A percentile compares a stretch with the other conserved stretches of the same genome.
Conservation (phyloP, 2,329 filamentous ascomycete species). For the Seiridium cupressi region DNA sequence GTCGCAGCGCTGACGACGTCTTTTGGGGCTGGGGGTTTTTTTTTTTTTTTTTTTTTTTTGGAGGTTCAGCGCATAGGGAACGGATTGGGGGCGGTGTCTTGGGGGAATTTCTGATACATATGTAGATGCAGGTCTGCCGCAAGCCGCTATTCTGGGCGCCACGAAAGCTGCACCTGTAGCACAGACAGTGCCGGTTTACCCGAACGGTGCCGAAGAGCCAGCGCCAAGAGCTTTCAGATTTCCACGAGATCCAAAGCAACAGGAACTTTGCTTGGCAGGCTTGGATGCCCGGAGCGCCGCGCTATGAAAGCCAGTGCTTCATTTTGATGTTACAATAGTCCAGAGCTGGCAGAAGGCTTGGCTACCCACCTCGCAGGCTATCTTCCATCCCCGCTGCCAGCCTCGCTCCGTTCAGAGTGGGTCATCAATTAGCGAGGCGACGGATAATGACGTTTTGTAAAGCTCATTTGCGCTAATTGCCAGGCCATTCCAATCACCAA, state of each 20-base stretch:
- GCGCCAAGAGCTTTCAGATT: neutral
- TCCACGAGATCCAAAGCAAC: neutral
- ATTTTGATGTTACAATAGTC: constrained; percentile 1
- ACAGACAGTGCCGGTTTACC: neutral
- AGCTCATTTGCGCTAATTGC: neutral
- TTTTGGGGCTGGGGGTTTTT: too few species aligned
- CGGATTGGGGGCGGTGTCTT: too few species aligned
- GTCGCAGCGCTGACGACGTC: too few species aligned
- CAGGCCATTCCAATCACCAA: neutral
- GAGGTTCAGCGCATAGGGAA: too few species aligned
- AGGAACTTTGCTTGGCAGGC: neutral
- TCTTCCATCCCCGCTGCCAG: neutral
- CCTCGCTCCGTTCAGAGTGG: neutral
- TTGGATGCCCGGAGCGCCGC: neutral
- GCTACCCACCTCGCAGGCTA: neutral
- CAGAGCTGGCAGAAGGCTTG: neutral
- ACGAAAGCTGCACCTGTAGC: neutral
- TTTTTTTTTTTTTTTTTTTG: too few species aligned
- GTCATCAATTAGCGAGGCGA: neutral
- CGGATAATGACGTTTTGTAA: neutral
- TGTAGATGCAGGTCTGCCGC: neutral
- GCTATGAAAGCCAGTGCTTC: neutral
- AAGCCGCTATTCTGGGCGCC: neutral
- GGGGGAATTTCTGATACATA: neutral
- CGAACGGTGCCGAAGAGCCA: neutral